A percentile compares a stretch with the other conserved stretches of the same genome.
phyloP scores from a whole-genome alignment of 208 protist species.

The Vickermania ingenoplastis region DNA sequence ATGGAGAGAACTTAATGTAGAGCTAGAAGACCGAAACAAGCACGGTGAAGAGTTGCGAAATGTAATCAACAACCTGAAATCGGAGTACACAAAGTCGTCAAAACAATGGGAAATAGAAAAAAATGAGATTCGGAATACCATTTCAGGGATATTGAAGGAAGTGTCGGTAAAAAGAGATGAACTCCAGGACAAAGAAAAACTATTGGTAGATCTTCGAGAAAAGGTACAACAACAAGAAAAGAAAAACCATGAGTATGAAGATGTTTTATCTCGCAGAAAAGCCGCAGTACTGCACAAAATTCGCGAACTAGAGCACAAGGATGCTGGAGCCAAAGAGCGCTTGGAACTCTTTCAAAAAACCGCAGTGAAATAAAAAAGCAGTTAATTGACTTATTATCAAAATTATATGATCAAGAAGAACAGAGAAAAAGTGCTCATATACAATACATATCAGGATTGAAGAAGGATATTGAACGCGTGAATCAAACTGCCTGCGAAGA shows the following conservation, averaged over 20 bases:
- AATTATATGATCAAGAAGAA: constrained; percentile 31
- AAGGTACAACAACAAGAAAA: constrained; percentile 64
- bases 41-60: constrained; percentile 38
- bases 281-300: constrained; percentile 20
- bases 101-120: constrained; percentile 80
- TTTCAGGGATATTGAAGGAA: constrained; percentile 47
- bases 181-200: constrained; percentile 41
- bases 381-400: constrained; percentile 30
- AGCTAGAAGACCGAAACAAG: constrained; percentile 33
- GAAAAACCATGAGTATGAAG: constrained; percentile 60
- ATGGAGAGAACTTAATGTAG: constrained; percentile 44
- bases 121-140: constrained; percentile 57
- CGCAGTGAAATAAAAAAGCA: constrained; percentile 45
- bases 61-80: constrained; percentile 33
- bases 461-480: constrained; percentile 36
- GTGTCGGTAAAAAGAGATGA: constrained; percentile 57
- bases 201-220: constrained; percentile 37
- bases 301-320: constrained; percentile 40
- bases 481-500: constrained; percentile 42
- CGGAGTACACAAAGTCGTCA: constrained; percentile 30
- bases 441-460: constrained; percentile 25
- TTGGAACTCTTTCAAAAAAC: constrained; percentile 29
- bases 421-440: constrained; percentile 38
- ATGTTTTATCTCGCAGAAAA: constrained; percentile 43
- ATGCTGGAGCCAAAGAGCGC: constrained; percentile 32